A percentile compares a stretch with the other conserved stretches of the same genome.
phyloP scores from a whole-genome alignment of 2,329 filamentous ascomycete genomes.

The Trichoderma sp. region DNA sequence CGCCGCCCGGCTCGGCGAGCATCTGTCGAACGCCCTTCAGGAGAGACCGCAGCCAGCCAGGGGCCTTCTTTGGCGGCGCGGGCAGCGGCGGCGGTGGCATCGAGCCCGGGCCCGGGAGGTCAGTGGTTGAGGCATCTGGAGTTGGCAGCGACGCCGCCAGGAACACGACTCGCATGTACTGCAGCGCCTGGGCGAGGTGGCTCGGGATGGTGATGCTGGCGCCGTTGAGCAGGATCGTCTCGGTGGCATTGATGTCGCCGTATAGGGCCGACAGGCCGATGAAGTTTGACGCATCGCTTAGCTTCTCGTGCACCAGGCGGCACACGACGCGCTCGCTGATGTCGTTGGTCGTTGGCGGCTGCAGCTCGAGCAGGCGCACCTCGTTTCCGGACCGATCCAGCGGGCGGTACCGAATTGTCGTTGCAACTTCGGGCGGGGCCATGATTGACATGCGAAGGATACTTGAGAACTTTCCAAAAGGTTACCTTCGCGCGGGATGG shows the following conservation, averaged over 20 bases:
- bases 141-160: slow-evolving; percentile 32
- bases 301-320: slow-evolving; percentile 39
- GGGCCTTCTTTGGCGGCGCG: slow-evolving; percentile 31
- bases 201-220: slow-evolving; percentile 36
- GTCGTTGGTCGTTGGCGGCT: slow-evolving; percentile 34
- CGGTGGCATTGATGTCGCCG: slow-evolving; percentile 38
- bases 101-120: slow-evolving; percentile 6
- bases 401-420: slow-evolving; percentile 30
- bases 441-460: slow-evolving; percentile 26
- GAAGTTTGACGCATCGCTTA: slow-evolving; percentile 36
- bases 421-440: slow-evolving; percentile 25
- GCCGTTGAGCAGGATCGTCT: slow-evolving; percentile 39
- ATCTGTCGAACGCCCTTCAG: slow-evolving; percentile 31
- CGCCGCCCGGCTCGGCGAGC: slow-evolving; percentile 20
- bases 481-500: slow-evolving; percentile 18
- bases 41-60: slow-evolving; percentile 32
- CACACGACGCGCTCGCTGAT: slow-evolving; percentile 40
- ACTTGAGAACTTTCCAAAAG: slow-evolving; percentile 10
- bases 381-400: slow-evolving; percentile 36
- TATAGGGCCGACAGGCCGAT: slow-evolving; percentile 40
- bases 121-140: slow-evolving; percentile 23
- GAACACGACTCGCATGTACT: slow-evolving; percentile 42
- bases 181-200: slow-evolving; percentile 39
- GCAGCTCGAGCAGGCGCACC: slow-evolving; percentile 42
- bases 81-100: slow-evolving; percentile 30